Percentiles rank a stretch among this genome's conserved stretches.
phyloP scores from a whole-genome alignment of 2,329 filamentous ascomycete species.

The Alternaria incomplexa region DNA sequence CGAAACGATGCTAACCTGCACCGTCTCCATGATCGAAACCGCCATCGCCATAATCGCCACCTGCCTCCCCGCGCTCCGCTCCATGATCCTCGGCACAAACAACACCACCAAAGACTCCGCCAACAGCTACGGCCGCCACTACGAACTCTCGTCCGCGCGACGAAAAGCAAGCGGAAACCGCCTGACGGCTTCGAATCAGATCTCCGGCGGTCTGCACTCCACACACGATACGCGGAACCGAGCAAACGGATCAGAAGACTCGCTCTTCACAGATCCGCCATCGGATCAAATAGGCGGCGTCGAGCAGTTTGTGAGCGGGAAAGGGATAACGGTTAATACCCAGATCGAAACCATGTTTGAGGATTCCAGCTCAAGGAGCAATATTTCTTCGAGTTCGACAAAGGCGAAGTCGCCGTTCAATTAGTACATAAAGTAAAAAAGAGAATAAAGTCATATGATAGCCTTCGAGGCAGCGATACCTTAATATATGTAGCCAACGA shows the following conservation, averaged over 20 bases:
- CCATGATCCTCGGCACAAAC: conserved; percentile 25
- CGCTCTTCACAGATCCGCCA: conserved; percentile 12
- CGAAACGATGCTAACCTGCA: conserved; percentile 31
- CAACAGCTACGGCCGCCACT: conserved; percentile 29
- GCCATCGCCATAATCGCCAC: conserved; percentile 51
- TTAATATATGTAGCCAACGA: neutral
- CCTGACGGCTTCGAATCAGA: neutral
- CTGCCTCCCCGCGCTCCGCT: conserved; percentile 43
- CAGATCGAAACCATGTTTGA: conserved; percentile 19
- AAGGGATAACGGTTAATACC: conserved; percentile 18
- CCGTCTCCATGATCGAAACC: conserved; percentile 32
- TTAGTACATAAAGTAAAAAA: neutral
- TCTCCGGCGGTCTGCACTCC: conserved; percentile 1
- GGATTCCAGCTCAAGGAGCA: neutral
- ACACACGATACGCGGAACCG: neutral
- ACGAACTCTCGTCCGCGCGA: conserved; percentile 26
- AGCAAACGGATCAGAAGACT: conserved; percentile 22
- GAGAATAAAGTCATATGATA: neutral
- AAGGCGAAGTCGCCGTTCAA: conserved; percentile 3
- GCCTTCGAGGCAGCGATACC: neutral
- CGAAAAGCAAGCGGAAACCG: conserved; percentile 17
- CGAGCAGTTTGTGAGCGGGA: neutral
- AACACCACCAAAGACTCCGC: conserved; percentile 21
- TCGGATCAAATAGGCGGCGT: neutral
- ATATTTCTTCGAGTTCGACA: neutral